Evolutionary conservation across 805 yeast species (phyloP).

Genomic region (Myxozyma kluyveri): DNA sequence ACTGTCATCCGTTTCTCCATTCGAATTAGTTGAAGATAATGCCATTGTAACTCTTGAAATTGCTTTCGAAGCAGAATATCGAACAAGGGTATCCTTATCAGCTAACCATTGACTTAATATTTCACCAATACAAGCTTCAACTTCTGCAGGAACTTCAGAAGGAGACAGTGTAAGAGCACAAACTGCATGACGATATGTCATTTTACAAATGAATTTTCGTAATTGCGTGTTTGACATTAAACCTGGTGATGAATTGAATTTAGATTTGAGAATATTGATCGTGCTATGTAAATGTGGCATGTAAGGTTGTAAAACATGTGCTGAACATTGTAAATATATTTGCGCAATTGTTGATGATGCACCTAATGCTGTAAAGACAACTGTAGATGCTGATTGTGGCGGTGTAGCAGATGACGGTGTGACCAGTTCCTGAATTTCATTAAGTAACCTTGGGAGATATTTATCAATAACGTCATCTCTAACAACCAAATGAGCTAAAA

Average conservation of each 20-base stretch:
- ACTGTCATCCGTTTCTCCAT: not conserved
- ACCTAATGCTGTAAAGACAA: slow-evolving; percentile 11
- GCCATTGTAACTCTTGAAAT: slow-evolving; percentile 15
- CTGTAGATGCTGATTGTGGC: not conserved
- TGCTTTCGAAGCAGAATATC: slow-evolving; percentile 68
- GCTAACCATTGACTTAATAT: slow-evolving; percentile 45
- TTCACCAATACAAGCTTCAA: slow-evolving; percentile 52
- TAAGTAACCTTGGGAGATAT: slow-evolving; percentile 37
- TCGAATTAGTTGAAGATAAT: slow-evolving; percentile 3
- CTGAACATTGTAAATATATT: slow-evolving; percentile 4
- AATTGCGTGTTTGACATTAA: slow-evolving; percentile 4
- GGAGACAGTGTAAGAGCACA: slow-evolving; percentile 14
- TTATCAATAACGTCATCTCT: slow-evolving; percentile 45
- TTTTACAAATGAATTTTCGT: slow-evolving; percentile 21
- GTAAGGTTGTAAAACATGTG: slow-evolving; percentile 9
- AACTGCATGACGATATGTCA: slow-evolving; percentile 21
- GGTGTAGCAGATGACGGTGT: not conserved
- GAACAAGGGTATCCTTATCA: slow-evolving; percentile 52
- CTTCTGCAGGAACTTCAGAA: slow-evolving; percentile 39
- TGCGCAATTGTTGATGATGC: slow-evolving; percentile 12
- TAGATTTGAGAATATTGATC: not conserved
- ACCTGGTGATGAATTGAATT: not conserved
- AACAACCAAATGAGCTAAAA: slow-evolving; percentile 54
- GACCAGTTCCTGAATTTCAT: not conserved
- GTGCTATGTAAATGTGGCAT: not conserved